phyloP scores from a whole-genome alignment of 495 filamentous ascomycete species.

The Podospora pseudopauciseta region DNA sequence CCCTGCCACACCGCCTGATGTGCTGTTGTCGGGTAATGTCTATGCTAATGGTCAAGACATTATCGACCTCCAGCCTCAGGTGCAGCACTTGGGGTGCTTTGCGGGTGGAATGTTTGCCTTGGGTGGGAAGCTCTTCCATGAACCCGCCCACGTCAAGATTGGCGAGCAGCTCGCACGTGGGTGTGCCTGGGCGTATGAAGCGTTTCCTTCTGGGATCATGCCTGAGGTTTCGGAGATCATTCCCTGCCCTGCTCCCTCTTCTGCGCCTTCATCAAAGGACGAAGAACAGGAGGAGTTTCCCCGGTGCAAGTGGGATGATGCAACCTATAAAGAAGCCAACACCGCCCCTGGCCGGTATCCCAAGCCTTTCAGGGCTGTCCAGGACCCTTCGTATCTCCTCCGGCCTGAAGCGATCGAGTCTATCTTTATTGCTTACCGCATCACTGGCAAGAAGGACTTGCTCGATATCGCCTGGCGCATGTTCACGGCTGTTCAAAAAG shows the following conservation, averaged over 20 bases:
- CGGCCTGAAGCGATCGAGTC: conserved; percentile 69
- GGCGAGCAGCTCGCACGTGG: conserved; percentile 81
- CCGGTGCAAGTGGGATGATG: conserved; percentile 29
- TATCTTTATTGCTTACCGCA: conserved; percentile 70
- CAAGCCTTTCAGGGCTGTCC: conserved; percentile 46
- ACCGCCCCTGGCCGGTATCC: conserved; percentile 50
- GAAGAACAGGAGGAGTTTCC: conserved; percentile 5
- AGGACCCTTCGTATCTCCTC: conserved; percentile 41
- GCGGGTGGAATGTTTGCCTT: conserved; percentile 89
- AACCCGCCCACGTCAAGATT: conserved; percentile 67
- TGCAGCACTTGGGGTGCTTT: conserved; percentile 65
- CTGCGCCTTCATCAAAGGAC: background rate
- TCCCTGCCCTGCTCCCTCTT: conserved; percentile 23
- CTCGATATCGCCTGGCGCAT: conserved; percentile 73
- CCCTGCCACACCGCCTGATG: conserved; percentile 45
- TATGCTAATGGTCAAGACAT: conserved; percentile 21
- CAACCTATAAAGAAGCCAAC: conserved; percentile 20
- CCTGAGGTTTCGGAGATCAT: conserved; percentile 66
- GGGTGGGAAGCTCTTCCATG: conserved; percentile 70
- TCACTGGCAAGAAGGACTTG: conserved; percentile 65
- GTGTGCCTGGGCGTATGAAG: conserved; percentile 87
- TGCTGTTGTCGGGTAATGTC: conserved; percentile 60
- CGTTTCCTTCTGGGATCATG: conserved; percentile 80
- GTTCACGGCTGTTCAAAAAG: conserved; percentile 61
- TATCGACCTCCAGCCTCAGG: conserved; percentile 34